Base-by-base conservation (phyloP, 768 basidiomycete species). In the Amylocystis lapponica region DNA sequence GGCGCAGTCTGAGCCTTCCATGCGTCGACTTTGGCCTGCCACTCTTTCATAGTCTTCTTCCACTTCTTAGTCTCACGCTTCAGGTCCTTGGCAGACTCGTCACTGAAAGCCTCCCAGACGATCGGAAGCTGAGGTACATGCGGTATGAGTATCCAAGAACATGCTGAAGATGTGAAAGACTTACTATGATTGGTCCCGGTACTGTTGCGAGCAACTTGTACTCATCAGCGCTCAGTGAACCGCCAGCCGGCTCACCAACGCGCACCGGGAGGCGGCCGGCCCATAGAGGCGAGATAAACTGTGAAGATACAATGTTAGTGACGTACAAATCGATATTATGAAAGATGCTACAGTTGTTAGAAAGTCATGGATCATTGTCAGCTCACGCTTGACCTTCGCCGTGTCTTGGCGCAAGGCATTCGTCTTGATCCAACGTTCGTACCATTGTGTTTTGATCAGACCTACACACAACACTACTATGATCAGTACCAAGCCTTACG, bases 191-290 rank as follows among this genome's bases (percentile, higher is more conserved):
- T 2, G 56, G 51, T 14, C 45, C 44, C 31, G 50, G 49, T 11
- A 51, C 36, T 1, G 52, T 20, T 17, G 39, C 27, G 38, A 54
- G 38, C 5, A 38, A 39, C 31, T 58, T 58, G 55, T 51, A 55
- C 34, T 60, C 49, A 34, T 60, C 59, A 0, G 57, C 49, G 1
- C 41, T 53, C 4, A 60, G 50, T 8, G 39, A 49, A 11, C 59
- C 59, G 8, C 57, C 59, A 11, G 57, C 51, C 5, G 59, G 49
- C n/a, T 51, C 43, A 1, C 59, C 59, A 10, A 60, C 53, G 10
- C 50, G 35, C 2, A 20, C 33, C 2, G 59, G 57, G 1, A 58
- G 37, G 1, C 50, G 41, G 0, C 41, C 55, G 4, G 55, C 45
- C 55, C 55, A 56, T 11, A 36, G 14, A 2, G 58, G 56, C 39